phyloP scores from a whole-genome alignment of 768 basidiomycete species.

The Omphalotus guepiniiformis region DNA sequence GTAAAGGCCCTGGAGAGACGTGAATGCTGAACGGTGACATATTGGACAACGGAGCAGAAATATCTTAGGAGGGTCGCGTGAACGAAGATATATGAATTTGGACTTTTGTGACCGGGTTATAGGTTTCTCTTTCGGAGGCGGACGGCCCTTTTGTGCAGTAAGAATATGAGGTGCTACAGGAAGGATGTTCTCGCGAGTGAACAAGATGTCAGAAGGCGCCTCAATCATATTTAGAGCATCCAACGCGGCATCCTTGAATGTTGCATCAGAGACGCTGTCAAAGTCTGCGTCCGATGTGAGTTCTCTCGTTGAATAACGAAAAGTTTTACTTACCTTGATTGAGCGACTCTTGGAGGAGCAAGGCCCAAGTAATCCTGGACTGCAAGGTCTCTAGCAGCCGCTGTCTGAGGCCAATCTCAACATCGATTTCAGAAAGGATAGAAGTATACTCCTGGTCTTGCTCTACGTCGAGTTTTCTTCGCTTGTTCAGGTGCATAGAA shows the following conservation, averaged over 20 bases:
- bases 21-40: slow-evolving; percentile 42
- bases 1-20: slow-evolving; percentile 48
- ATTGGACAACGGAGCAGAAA: slow-evolving; percentile 40
- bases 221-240: slow-evolving; percentile 38
- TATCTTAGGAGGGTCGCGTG: slow-evolving; percentile 12
- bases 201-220: slow-evolving; percentile 33
- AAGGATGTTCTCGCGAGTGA: slow-evolving; percentile 24
- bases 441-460: slow-evolving; percentile 1
- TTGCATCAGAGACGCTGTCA: slow-evolving; percentile 21
- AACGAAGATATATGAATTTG: slow-evolving; percentile 33
- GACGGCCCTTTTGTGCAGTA: slow-evolving; percentile 19
- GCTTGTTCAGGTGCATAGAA: slow-evolving; percentile 5
- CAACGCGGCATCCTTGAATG: slow-evolving; percentile 36
- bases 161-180: slow-evolving; percentile 18
- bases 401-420: slow-evolving; percentile 42
- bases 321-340: slow-evolving; percentile 22
- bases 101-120: slow-evolving; percentile 24
- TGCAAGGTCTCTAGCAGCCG: slow-evolving; percentile 37
- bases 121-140: slow-evolving; percentile 24
- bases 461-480: slow-evolving; percentile 10
- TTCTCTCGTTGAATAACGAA: slow-evolving; percentile 7
- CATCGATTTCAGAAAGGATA: slow-evolving; percentile 31
- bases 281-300: slow-evolving; percentile 12
- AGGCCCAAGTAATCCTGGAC: slow-evolving; percentile 46
- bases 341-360: slow-evolving; percentile 35